Percentiles rank a stretch among this genome's conserved stretches.
phyloP scores from a whole-genome alignment of 2,329 filamentous ascomycete genomes.

The Diplodia mutila region DNA sequence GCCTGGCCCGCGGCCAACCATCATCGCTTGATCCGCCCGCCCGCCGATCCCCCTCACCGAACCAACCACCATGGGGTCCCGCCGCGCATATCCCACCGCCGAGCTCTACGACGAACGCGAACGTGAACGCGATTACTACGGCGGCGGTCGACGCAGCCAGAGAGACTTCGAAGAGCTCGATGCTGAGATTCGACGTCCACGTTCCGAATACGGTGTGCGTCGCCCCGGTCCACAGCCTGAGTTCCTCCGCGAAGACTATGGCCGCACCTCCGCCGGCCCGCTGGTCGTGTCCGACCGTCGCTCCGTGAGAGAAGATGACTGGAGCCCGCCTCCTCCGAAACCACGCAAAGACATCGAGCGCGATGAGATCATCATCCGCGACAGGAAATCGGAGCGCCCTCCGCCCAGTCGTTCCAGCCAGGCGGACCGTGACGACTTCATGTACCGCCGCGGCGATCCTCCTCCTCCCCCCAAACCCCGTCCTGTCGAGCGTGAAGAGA shows the following conservation, averaged over 20 bases:
- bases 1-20: slow-evolving; percentile 5
- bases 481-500: slow-evolving; percentile 32
- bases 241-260: slow-evolving; percentile 56
- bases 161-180: slow-evolving; percentile 57
- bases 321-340: slow-evolving; percentile 38
- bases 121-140: slow-evolving; percentile 55
- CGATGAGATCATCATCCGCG: slow-evolving; percentile 39
- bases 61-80: slow-evolving; percentile 42
- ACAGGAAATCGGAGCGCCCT: slow-evolving; percentile 34
- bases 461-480: slow-evolving; percentile 33
- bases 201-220: slow-evolving; percentile 31
- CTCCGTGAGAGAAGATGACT: slow-evolving; percentile 38
- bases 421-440: slow-evolving; percentile 44
- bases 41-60: slow-evolving; percentile 26
- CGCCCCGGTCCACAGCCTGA: slow-evolving; percentile 50
- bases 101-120: slow-evolving; percentile 55
- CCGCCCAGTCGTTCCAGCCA: slow-evolving; percentile 31
- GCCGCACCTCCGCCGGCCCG: slow-evolving; percentile 48
- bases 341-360: slow-evolving; percentile 46
- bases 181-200: slow-evolving; percentile 45
- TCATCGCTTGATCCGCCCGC: slow-evolving; percentile 15
- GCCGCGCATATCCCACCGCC: slow-evolving; percentile 50
- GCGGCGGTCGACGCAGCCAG: slow-evolving; percentile 42
- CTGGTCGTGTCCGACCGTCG: slow-evolving; percentile 52
- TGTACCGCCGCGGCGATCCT: slow-evolving; percentile 34